Base-by-base conservation (phyloP, 2,329 filamentous ascomycete genomes). In the Coniochaeta hoffmannii region DNA sequence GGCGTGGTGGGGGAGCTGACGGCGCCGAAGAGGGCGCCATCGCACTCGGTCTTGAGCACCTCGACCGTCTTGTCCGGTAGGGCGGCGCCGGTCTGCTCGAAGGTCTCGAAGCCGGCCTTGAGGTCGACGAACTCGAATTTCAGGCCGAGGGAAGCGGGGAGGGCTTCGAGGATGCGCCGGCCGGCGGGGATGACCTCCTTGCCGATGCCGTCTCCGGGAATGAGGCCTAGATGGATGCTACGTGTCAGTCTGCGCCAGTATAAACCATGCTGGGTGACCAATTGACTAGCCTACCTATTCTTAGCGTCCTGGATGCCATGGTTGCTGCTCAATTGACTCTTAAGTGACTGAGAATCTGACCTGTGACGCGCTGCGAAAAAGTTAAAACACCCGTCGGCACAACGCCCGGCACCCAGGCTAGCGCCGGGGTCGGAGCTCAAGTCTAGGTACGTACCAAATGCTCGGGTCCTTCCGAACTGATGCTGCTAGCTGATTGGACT, bases 131-230 rank as follows among this genome's bases (percentile, higher is more conserved):
- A 99, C 71, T 88, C 89, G 81, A 97, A 97, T 68, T 90, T 92
- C 64, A 99, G 83, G 66, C 88, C 88, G 50, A 97, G 78, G n/a
- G 89, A 94, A n/a, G 87, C 74, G 32, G 93, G 92, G 1, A 99
- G 87, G 53, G 94, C 88, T 78, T 99, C 93, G 68, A 99, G 89
- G 64, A 97, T 79, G 61, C 89, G 87, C 66, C 90, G 89, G 53
- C 93, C 94, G 55, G 94, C 89, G 62, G 94, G 94, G 73, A 99
- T 97, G 71, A 99, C 94, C 76, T 99, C 94, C 70, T 90, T 90
- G 75, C 94, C 94, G 75, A 99, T 99, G 74, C 94, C 94, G 76
- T 99, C 94, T 69, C 94, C 94, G 66, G 94, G 89, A 70, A 99
- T 97, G 66, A 97, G 89, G 71, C 92, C 92, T 96, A 62, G 11